Evolutionary conservation across 202 grass and related monocot species (phyloP), one percentile per base, ranked within the genome.

Genomic region (Dendrocalamus latiflorus): DNA sequence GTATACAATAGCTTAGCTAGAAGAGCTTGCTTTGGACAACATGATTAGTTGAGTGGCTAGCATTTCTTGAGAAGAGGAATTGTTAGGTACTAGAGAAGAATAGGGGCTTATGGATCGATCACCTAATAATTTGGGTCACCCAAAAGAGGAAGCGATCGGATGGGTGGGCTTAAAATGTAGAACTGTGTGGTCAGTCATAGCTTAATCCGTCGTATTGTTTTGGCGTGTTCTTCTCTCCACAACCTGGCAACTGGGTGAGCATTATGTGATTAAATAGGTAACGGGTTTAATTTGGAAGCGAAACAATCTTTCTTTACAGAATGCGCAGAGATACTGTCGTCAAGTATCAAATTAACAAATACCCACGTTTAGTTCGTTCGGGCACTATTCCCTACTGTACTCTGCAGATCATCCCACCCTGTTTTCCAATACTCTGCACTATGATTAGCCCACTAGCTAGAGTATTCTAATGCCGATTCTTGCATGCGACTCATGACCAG

Each of bases 281-380:
- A 21, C 45, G 20, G 21, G 48, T 65, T 65, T 47, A n/a, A 30
- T 81, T 81, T 72, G 50, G 47, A 72, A 65, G 64, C 78, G 72
- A 65, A 71, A 65, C 54, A 16, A 72, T 81, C 82, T 20, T 72
- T 70, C 70, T 81, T 68, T 89, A 65, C 2, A 48, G 30, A 74
- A 74, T 76, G 47, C 65, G 77, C 36, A 11, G 72, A 30, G 65
- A 82, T 86, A 42, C 48, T 81, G 70, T 85, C 77, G 63, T 55
- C 21, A 20, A 36, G 55, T 43, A 45, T 58, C 37, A 36, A 10
- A 58, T 85, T 58, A 89, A 85, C 55, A 77, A 77, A 38, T 65
- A 30, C 18, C 37, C 36, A 85, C 64, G 64, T 85, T 82, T 34
- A 24, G 28, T 60, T 89, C 56, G 77, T 30, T 61, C 59, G 51